Conservation (phyloP, 1,139 yeast species). For the Suhomyces coccinellae region DNA sequence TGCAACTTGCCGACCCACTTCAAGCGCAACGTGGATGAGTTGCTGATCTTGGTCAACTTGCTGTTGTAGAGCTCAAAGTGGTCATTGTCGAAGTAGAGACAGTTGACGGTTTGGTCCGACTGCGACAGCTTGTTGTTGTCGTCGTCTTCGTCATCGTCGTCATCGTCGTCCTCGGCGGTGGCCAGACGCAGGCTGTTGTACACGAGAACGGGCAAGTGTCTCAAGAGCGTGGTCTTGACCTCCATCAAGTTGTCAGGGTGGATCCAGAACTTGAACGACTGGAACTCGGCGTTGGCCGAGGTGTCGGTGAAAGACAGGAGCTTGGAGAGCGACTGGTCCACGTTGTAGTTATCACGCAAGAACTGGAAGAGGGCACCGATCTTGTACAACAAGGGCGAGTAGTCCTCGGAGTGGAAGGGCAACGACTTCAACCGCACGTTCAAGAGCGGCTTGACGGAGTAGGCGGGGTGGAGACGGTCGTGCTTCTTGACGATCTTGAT, state of each 20-base stretch:
- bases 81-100: slow-evolving; percentile 84
- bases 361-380: slow-evolving; percentile 79
- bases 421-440: slow-evolving; percentile 83
- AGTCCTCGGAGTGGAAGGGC: slow-evolving; percentile 94
- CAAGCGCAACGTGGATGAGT: slow-evolving; percentile 74
- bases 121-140: slow-evolving; percentile 15
- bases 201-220: slow-evolving; percentile 89
- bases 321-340: slow-evolving; percentile 43
- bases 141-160: slow-evolving; percentile 23
- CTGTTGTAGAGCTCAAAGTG: slow-evolving; percentile 83
- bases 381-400: slow-evolving; percentile 85
- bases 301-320: slow-evolving; percentile 49
- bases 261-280: slow-evolving; percentile 89
- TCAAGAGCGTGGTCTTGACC: slow-evolving; percentile 87
- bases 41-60: slow-evolving; percentile 69
- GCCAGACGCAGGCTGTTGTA: slow-evolving; percentile 48
- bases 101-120: slow-evolving; percentile 79
- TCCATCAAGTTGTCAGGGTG: slow-evolving; percentile 97
- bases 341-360: slow-evolving; percentile 63
- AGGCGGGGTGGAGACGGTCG: slow-evolving; percentile 82
- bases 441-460: slow-evolving; percentile 83
- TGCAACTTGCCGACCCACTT: slow-evolving; percentile 87
- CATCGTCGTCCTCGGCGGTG: slow-evolving; percentile 28
- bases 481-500: slow-evolving; percentile 93
- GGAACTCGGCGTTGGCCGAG: slow-evolving; percentile 58